phyloP scores from a whole-genome alignment of 768 basidiomycete genomes.

The Collybia nuda region DNA sequence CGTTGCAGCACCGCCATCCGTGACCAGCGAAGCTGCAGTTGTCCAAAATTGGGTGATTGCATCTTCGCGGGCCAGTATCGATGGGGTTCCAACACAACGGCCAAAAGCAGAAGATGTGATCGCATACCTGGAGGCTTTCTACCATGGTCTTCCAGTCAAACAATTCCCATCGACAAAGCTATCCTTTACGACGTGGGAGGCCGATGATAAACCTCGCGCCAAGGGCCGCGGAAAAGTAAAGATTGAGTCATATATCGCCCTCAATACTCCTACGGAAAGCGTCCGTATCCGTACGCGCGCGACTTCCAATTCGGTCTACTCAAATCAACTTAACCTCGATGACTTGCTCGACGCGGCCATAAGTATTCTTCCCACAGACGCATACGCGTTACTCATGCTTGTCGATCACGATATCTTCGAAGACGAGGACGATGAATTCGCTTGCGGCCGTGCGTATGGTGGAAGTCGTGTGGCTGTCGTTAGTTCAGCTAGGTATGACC shows the following conservation, averaged over 20 bases:
- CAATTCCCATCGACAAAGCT: conserved; percentile 14
- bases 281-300: conserved; percentile 31
- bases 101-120: conserved; percentile 22
- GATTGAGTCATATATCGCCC: conserved; percentile 24
- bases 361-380: conserved; percentile 29
- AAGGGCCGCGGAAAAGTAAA: conserved; percentile 10
- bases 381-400: conserved; percentile 32
- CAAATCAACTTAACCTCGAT: conserved; percentile 32
- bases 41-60: conserved; percentile 21
- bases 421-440: conserved; percentile 32
- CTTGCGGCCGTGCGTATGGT: conserved; percentile 38
- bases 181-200: conserved; percentile 24
- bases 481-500: conserved; percentile 33
- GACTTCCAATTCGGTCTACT: conserved; percentile 22
- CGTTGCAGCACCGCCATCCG: conserved; percentile 27
- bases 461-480: conserved; percentile 37
- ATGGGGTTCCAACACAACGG: not conserved
- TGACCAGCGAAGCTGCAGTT: conserved; percentile 19
- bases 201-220: conserved; percentile 9
- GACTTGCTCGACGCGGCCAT: conserved; percentile 36
- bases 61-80: conserved; percentile 1
- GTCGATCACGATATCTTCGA: conserved; percentile 36
- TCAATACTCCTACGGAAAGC: conserved; percentile 27
- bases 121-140: conserved; percentile 32
- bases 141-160: conserved; percentile 29